Evolutionary conservation across 805 yeast species (phyloP).

Genomic region (Clavispora carvajalis): DNA sequence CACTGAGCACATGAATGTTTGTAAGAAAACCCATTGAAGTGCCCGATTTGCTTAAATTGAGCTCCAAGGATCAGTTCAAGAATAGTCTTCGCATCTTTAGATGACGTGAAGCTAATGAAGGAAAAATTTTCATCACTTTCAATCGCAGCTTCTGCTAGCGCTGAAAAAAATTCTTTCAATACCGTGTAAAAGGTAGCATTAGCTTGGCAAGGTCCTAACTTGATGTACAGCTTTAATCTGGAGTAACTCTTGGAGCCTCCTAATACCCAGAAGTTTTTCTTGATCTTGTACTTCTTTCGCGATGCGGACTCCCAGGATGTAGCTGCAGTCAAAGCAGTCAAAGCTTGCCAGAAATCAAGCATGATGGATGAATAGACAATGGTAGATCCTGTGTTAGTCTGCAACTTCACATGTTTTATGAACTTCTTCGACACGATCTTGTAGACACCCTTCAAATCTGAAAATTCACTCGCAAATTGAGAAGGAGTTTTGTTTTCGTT

Average conservation of each 20-base stretch:
- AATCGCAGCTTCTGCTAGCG: conserved; percentile 8
- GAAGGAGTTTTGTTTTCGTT: conserved; percentile 10
- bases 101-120: conserved; percentile 16
- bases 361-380: conserved; percentile 43
- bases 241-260: conserved; percentile 40
- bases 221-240: conserved; percentile 41
- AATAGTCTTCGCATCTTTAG: conserved; percentile 16
- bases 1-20: conserved; percentile 19
- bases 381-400: conserved; percentile 14
- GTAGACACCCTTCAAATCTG: conserved; percentile 22
- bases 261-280: conserved; percentile 48
- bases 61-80: conserved; percentile 15
- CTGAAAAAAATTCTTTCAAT: conserved; percentile 19
- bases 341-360: conserved; percentile 44
- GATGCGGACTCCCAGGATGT: conserved; percentile 10
- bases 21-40: conserved; percentile 13
- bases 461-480: conserved; percentile 11
- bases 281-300: conserved; percentile 22
- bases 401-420: conserved; percentile 38
- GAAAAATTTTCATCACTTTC: conserved; percentile 11
- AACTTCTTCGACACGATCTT: conserved; percentile 42
- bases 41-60: conserved; percentile 14
- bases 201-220: conserved; percentile 51
- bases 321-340: conserved; percentile 36
- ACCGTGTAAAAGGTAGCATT: conserved; percentile 43